Evolutionary conservation across 352 stramenopile genomes (phyloP).

Genomic region (Phytophthora boehmeriae): DNA sequence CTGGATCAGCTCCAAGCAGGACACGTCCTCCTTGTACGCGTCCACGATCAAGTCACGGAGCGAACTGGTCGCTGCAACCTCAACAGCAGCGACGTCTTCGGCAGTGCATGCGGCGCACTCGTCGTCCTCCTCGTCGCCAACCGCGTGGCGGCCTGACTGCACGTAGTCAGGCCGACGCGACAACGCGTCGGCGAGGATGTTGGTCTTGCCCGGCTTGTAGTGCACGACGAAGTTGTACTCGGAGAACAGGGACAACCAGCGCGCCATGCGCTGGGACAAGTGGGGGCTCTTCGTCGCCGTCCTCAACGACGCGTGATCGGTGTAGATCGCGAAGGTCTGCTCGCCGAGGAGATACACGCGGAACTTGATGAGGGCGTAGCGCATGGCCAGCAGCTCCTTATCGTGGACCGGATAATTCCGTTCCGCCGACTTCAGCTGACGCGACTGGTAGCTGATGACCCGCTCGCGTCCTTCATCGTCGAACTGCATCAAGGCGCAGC

Average conservation of each 20-base stretch:
- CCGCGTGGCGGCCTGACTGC: background rate
- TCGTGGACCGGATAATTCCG: constrained; percentile 20
- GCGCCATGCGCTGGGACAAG: constrained; percentile 20
- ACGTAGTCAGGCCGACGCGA: constrained; percentile 25
- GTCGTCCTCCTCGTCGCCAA: constrained; percentile 9
- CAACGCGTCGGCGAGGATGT: constrained; percentile 32
- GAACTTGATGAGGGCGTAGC: constrained; percentile 36
- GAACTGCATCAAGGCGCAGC: constrained; percentile 21
- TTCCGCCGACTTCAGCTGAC: constrained; percentile 28
- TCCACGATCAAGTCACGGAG: constrained; percentile 5
- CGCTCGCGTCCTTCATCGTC: constrained; percentile 11
- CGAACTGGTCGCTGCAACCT: background rate
- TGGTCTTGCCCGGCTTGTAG: constrained; percentile 16
- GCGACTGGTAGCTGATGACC: constrained; percentile 30
- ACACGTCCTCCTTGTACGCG: background rate
- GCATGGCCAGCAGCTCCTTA: constrained; percentile 30
- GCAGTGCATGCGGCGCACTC: background rate
- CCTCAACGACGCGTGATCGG: background rate
- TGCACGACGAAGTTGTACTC: constrained; percentile 21
- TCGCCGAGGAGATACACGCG: constrained; percentile 28
- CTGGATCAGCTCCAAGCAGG: background rate
- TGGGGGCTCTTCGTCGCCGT: no score
- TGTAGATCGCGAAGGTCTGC: constrained; percentile 28
- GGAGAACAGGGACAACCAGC: constrained; percentile 27
- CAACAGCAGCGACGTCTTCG: background rate